Base-by-base conservation (phyloP, 768 basidiomycete species). In the Coprinopsis strossmayeri region DNA sequence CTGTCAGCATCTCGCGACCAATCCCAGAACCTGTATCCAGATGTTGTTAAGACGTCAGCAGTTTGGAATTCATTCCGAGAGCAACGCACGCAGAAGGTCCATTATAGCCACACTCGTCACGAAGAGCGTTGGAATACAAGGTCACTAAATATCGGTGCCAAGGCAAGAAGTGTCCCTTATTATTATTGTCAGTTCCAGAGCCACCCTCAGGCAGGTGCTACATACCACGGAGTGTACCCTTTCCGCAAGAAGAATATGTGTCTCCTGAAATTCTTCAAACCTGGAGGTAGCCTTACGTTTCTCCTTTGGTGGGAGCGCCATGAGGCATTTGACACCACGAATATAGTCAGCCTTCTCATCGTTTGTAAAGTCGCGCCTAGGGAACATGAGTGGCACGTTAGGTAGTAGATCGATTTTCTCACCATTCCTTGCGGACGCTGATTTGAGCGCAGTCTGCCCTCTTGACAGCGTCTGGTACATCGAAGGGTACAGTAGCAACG, bases 1-100 rank as follows among this genome's bases (percentile, higher is more conserved):
- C 20, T 34, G 34, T 50, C 49, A 2, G 49, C 49, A 34, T 50
- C 49, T 18, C 49, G 30, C 18, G 42, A 44, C 49, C 49, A 50
- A 38, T 50, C 49, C 49, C 49, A 50, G 35, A 50, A 50, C 12
- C 49, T 50, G 11, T 9, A 20, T 10, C 7, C 7, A 20, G 37
- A 7, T 38, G 10, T 9, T 10, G 37, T 20, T 18, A 7, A 7
- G 18, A 38, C 41, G 10, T 11, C 41, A 26, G 11, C 18, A 42
- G 20, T 10, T 23, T 13, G 24, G 26, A 47, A 37, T n/a, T n/a
- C n/a, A n/a, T n/a, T n/a, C n/a, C n/a, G 25, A 5, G 23, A 23
- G 26, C 2, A 13, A 40, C 49, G 25, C 10, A 50, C 49, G 49
- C 49, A 13, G 28, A 45, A 18, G 49, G 49, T 5, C 49, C 49